phyloP scores from a whole-genome alignment of 2,329 filamentous ascomycete genomes.

The Penicillium sp. region DNA sequence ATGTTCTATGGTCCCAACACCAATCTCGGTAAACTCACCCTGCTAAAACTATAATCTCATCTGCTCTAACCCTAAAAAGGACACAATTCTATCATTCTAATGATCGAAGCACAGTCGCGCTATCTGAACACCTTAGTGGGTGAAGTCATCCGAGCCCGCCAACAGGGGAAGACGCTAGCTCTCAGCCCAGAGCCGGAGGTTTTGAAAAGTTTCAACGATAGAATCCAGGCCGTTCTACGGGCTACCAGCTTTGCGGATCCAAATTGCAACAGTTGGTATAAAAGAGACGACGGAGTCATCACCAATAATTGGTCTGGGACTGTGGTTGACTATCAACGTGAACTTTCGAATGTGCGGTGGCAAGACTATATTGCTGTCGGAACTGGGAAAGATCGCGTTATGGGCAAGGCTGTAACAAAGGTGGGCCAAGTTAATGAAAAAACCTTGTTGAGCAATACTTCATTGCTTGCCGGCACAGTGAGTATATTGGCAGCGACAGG shows the following conservation, averaged over 20 bases:
- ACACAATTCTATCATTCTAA: slow-evolving; percentile 60
- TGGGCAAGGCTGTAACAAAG: slow-evolving; percentile 25
- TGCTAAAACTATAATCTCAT: background rate
- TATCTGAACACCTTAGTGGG: slow-evolving; percentile 55
- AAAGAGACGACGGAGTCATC: slow-evolving; percentile 53
- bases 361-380: slow-evolving; percentile 32
- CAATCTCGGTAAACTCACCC: slow-evolving; percentile 37
- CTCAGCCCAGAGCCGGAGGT: slow-evolving; percentile 46
- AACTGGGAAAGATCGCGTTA: slow-evolving; percentile 22
- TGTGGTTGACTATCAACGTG: slow-evolving; percentile 56
- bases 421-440: slow-evolving; percentile 40
- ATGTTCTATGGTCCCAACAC: slow-evolving; percentile 62
- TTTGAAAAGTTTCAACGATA: slow-evolving; percentile 47
- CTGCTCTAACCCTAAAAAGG: slow-evolving; percentile 29
- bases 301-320: slow-evolving; percentile 59
- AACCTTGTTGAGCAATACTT: slow-evolving; percentile 31
- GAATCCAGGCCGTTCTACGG: slow-evolving; percentile 47
- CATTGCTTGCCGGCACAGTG: slow-evolving; percentile 68
- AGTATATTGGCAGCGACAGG: slow-evolving; percentile 61
- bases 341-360: slow-evolving; percentile 33
- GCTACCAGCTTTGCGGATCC: slow-evolving; percentile 54
- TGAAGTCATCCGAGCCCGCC: slow-evolving; percentile 49
- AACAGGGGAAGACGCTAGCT: slow-evolving; percentile 41
- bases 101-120: slow-evolving; percentile 59
- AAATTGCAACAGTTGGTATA: slow-evolving; percentile 58